Conservation (phyloP, 768 basidiomycete species). For the Podaxis rugospora region DNA sequence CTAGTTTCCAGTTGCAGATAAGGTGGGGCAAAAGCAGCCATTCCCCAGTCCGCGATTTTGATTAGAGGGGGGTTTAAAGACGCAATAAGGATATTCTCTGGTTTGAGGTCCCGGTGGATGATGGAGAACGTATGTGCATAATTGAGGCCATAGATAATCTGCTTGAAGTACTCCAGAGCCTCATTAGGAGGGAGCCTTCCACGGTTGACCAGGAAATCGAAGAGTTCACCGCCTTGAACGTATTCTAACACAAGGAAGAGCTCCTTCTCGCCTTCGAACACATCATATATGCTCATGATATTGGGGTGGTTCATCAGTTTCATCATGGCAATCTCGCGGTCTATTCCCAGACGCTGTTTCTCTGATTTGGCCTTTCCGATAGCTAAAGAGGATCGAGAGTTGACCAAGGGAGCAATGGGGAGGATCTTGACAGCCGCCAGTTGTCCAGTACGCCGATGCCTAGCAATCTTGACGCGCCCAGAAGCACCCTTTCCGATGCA, state of each 20-base stretch:
- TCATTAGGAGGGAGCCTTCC: slow-evolving; percentile 77
- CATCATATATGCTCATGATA: slow-evolving; percentile 92
- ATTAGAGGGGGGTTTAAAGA: slow-evolving; percentile 75
- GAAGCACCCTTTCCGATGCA: slow-evolving; percentile 93
- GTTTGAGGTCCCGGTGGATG: slow-evolving; percentile 96
- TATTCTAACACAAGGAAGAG: slow-evolving; percentile 94
- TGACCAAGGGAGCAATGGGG: slow-evolving; percentile 73
- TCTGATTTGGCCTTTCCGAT: slow-evolving; percentile 70
- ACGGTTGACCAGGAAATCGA: slow-evolving; percentile 91
- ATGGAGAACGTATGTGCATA: slow-evolving; percentile 98
- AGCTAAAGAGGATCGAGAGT: slow-evolving; percentile 63
- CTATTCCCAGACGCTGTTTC: slow-evolving; percentile 81
- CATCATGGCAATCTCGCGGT: slow-evolving; percentile 98
- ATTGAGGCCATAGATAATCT: slow-evolving; percentile 91
- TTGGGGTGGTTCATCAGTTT: slow-evolving; percentile 99
- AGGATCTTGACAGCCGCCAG: slow-evolving; percentile 97
- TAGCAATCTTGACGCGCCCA: slow-evolving; percentile 92
- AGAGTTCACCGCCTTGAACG: slow-evolving; percentile 93
- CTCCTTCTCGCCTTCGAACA: slow-evolving; percentile 88
- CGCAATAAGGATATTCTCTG: slow-evolving; percentile 93
- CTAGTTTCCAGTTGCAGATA: slow-evolving; percentile 86
- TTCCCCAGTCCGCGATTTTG: slow-evolving; percentile 98
- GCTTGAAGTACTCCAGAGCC: slow-evolving; percentile 90
- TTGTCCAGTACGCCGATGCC: slow-evolving; percentile 79
- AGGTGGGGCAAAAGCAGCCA: slow-evolving; percentile 93